Evolutionary conservation across 441 rosid genomes (phyloP).

Genomic region (Adansonia madagascariensis): DNA sequence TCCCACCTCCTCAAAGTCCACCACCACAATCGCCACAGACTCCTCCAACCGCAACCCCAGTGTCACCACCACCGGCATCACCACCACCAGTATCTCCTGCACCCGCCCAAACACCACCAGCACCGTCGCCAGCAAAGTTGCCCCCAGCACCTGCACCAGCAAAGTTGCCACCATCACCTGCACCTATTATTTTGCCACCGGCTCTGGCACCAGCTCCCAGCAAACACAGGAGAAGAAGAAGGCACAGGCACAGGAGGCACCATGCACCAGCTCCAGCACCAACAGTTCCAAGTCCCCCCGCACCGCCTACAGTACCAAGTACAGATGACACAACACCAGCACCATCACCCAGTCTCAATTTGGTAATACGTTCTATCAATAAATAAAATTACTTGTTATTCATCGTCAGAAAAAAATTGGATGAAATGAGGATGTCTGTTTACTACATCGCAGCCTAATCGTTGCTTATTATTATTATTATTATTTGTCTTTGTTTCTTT

Average conservation of each 20-base stretch:
- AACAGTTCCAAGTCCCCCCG: constrained; percentile 76
- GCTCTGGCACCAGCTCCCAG: constrained; percentile 69
- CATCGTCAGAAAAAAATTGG: background rate
- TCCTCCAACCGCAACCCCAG: constrained; percentile 55
- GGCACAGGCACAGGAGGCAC: constrained; percentile 75
- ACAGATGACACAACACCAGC: constrained; percentile 74
- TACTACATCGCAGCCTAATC: background rate
- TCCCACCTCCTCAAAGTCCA: constrained; percentile 39
- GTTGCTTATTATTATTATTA: constrained; percentile 14
- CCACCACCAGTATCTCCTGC: constrained; percentile 47
- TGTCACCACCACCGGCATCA: constrained; percentile 40
- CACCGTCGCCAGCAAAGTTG: constrained; percentile 37
- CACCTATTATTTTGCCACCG: constrained; percentile 56
- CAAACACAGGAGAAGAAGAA: constrained; percentile 65
- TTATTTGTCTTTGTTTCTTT: constrained; percentile 23
- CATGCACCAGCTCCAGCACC: constrained; percentile 87
- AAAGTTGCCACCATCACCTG: constrained; percentile 46
- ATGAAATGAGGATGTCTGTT: background rate
- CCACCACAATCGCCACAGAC: constrained; percentile 54
- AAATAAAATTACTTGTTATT: background rate
- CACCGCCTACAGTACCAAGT: constrained; percentile 69
- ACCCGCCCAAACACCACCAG: constrained; percentile 39
- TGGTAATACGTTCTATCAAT: constrained; percentile 43
- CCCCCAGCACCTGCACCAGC: constrained; percentile 49
- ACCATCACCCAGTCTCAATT: constrained; percentile 70